phyloP scores from a whole-genome alignment of 805 yeast species.

The Lachancea sp. region DNA sequence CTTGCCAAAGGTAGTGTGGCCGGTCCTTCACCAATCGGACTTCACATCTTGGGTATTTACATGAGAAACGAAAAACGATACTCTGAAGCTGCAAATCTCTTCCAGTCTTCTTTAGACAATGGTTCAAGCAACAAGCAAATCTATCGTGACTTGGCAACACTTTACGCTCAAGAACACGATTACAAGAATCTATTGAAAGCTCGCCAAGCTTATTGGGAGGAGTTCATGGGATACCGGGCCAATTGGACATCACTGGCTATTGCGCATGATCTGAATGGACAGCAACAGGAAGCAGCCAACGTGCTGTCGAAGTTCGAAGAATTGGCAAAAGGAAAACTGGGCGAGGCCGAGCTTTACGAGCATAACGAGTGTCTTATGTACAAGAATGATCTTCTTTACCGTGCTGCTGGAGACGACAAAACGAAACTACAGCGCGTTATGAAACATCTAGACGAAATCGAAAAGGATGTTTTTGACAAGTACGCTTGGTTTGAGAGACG shows the following conservation, averaged over 20 bases:
- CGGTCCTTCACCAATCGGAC: constrained; percentile 54
- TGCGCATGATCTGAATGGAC: constrained; percentile 72
- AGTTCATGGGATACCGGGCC: constrained; percentile 75
- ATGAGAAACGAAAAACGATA: constrained; percentile 66
- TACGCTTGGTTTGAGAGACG: constrained; percentile 56
- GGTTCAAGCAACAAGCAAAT: constrained; percentile 76
- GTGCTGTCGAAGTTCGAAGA: constrained; percentile 73
- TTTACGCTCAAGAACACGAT: constrained; percentile 77
- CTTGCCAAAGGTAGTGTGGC: constrained; percentile 45
- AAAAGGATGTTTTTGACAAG: constrained; percentile 50
- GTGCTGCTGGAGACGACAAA: constrained; percentile 45
- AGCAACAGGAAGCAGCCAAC: constrained; percentile 59
- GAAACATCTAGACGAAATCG: constrained; percentile 48
- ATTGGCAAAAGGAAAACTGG: constrained; percentile 59
- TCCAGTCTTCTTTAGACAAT: constrained; percentile 63
- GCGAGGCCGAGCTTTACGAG: constrained; percentile 64
- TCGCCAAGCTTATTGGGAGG: constrained; percentile 62
- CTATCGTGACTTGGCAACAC: constrained; percentile 70
- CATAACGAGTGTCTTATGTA: constrained; percentile 75
- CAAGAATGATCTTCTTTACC: constrained; percentile 59
- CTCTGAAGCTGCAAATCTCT: constrained; percentile 71
- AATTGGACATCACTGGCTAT: constrained; percentile 87
- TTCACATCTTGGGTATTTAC: constrained; percentile 82
- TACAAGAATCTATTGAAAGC: constrained; percentile 55
- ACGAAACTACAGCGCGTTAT: constrained; percentile 51